Percentiles rank a stretch among this genome's conserved stretches.
These are phyloP conservation scores for Diospyros lotus DNA, from an alignment of 148 eudicot species.

Conservation along the genomic window DNA sequence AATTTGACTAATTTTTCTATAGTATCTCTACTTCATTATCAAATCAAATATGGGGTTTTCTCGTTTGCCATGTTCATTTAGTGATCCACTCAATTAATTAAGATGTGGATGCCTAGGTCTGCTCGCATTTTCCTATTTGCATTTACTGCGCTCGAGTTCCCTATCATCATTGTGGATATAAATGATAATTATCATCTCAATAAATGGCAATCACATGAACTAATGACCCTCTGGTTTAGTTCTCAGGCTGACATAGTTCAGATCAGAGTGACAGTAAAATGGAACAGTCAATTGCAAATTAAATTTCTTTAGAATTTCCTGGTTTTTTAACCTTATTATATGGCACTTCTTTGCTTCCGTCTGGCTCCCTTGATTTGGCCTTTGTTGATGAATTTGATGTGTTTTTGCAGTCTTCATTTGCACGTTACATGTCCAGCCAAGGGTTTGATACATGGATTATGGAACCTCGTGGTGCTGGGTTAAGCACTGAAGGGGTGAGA, in stretches of 20 bases:
- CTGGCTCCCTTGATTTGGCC: no score
- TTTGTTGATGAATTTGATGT: neutral
- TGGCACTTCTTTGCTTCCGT: neutral
- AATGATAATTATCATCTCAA: no score
- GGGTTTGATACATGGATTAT: constrained; percentile 99
- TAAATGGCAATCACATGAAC: no score
- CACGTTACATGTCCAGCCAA: constrained; percentile 94
- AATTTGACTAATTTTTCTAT: no score
- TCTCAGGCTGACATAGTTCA: neutral
- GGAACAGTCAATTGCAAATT: neutral
- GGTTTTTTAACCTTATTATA: neutral
- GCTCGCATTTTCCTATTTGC: no score
- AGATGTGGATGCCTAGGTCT: no score
- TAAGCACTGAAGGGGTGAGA: constrained; percentile 58
- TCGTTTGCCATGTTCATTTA: no score
- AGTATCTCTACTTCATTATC: no score
- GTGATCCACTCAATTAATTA: no score
- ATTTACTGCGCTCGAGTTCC: no score
- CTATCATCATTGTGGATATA: no score
- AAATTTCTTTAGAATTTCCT: neutral
- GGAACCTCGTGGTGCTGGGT: constrained; percentile 95
- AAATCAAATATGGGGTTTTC: no score
- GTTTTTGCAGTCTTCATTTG: constrained; percentile 81
- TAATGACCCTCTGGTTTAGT: neutral
- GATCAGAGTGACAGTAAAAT: neutral